phyloP scores from a whole-genome alignment of 805 yeast genomes.

The Candida coquimbonensis region DNA sequence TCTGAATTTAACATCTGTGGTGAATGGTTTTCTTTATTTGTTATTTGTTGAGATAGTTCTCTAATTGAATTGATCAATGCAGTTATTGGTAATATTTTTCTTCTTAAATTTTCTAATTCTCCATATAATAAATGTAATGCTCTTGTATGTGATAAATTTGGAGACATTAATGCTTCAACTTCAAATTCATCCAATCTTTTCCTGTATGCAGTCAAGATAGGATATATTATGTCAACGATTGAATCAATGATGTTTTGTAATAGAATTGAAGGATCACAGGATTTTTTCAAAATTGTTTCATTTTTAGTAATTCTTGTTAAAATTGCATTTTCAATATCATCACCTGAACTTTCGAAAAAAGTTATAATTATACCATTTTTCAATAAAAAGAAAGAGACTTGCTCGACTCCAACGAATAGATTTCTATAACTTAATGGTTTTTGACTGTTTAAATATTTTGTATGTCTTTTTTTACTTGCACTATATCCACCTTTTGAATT shows the following conservation, averaged over 20 bases:
- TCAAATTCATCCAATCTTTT: slow-evolving; percentile 42
- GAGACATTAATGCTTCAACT: slow-evolving; percentile 41
- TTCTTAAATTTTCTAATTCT: slow-evolving; percentile 41
- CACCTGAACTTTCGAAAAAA: slow-evolving; percentile 51
- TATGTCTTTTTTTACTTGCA: slow-evolving; percentile 5
- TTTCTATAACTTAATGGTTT: slow-evolving; percentile 39
- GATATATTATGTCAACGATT: slow-evolving; percentile 45
- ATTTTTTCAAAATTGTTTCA: slow-evolving; percentile 41
- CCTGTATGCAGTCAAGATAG: slow-evolving; percentile 47
- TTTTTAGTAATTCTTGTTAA: slow-evolving; percentile 38
- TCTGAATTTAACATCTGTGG: background rate
- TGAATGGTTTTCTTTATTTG: background rate
- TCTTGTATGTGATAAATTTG: slow-evolving; percentile 44
- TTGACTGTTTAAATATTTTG: slow-evolving; percentile 29
- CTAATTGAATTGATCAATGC: slow-evolving; percentile 39
- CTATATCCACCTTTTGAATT: slow-evolving; percentile 9
- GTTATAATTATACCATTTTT: slow-evolving; percentile 42
- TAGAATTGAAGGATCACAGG: slow-evolving; percentile 44
- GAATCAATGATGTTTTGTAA: slow-evolving; percentile 51
- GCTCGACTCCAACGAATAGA: slow-evolving; percentile 46
- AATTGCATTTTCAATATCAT: slow-evolving; percentile 45
- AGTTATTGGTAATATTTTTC: slow-evolving; percentile 41
- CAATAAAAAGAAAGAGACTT: slow-evolving; percentile 43
- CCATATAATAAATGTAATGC: slow-evolving; percentile 47
- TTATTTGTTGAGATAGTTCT: slow-evolving; percentile 26